Conservation (phyloP, 352 stramenopile genomes). For the Phytophthora parvispora region DNA sequence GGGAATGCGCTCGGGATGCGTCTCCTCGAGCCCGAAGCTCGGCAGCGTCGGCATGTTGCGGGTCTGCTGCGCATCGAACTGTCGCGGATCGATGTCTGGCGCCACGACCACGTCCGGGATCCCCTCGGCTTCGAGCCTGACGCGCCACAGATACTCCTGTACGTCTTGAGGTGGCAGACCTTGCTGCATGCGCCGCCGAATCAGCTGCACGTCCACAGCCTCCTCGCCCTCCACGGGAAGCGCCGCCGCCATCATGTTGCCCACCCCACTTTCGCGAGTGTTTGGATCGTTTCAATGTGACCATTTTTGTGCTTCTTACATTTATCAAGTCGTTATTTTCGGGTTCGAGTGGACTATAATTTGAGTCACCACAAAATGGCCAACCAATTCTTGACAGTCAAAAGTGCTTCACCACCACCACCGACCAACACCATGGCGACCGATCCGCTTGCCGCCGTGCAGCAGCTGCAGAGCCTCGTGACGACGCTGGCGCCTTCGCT, state of each 20-base stretch:
- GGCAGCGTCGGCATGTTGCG: constrained; percentile 80
- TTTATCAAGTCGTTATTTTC: constrained; percentile 8
- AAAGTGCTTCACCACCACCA: constrained; percentile 12
- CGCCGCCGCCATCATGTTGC: constrained; percentile 74
- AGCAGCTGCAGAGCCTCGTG: constrained; percentile 73
- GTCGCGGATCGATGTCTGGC: constrained; percentile 67
- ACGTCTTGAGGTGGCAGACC: constrained; percentile 74
- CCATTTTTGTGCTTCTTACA: constrained; percentile 1
- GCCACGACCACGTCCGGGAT: constrained; percentile 87
- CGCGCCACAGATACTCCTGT: constrained; percentile 89
- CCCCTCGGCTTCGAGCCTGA: constrained; percentile 79
- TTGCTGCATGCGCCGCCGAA: constrained; percentile 71
- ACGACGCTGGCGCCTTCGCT: constrained; percentile 59
- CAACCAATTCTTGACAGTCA: constrained; percentile 26
- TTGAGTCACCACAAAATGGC: constrained; percentile 12
- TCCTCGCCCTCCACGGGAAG: constrained; percentile 70
- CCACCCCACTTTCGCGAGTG: no score
- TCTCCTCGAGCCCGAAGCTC: constrained; percentile 44
- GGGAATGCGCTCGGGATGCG: constrained; percentile 28
- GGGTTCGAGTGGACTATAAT: constrained; percentile 10
- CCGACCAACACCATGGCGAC: constrained; percentile 32
- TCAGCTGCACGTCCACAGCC: constrained; percentile 65
- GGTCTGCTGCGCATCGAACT: constrained; percentile 75
- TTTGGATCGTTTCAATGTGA: constrained; percentile 12
- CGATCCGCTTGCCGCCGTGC: constrained; percentile 68